A percentile compares a stretch with the other conserved stretches of the same genome.
Evolutionary conservation across 1,139 yeast genomes (phyloP).

Genomic region (Kodamaea ohmeri): DNA sequence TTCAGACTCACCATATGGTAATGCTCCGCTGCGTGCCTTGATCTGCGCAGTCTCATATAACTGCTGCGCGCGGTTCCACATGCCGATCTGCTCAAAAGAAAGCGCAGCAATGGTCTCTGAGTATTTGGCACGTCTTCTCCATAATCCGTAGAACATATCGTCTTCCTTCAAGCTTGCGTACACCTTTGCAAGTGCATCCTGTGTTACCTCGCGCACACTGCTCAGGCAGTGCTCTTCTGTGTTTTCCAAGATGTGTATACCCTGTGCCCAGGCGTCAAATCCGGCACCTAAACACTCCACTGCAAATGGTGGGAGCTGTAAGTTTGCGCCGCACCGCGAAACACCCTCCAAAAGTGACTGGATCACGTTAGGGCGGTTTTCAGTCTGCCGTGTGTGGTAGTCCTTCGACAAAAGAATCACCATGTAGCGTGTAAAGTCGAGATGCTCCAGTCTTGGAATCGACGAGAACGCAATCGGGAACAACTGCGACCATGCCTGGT

Average conservation of each 20-base stretch:
- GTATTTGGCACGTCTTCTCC: slow-evolving; percentile 95
- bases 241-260: slow-evolving; percentile 76
- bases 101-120: slow-evolving; percentile 90
- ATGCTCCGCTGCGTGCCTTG: slow-evolving; percentile 91
- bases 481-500: slow-evolving; percentile 77
- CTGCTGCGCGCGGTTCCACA: slow-evolving; percentile 94
- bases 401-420: slow-evolving; percentile 83
- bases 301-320: slow-evolving; percentile 92
- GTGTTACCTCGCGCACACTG: slow-evolving; percentile 80
- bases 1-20: slow-evolving; percentile 94
- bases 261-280: slow-evolving; percentile 90
- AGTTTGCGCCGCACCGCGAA: slow-evolving; percentile 57
- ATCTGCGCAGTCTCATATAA: slow-evolving; percentile 96
- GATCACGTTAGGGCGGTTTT: slow-evolving; percentile 82
- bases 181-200: slow-evolving; percentile 87
- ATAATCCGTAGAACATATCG: slow-evolving; percentile 95
- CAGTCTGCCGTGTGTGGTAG: slow-evolving; percentile 86
- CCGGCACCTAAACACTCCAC: slow-evolving; percentile 85
- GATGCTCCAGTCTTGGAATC: slow-evolving; percentile 74
- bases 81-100: slow-evolving; percentile 91
- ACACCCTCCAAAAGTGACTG: slow-evolving; percentile 82
- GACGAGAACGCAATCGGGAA: slow-evolving; percentile 79
- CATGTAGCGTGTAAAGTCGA: slow-evolving; percentile 77
- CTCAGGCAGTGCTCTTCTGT: slow-evolving; percentile 65
- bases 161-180: slow-evolving; percentile 89